A percentile compares a stretch with the other conserved stretches of the same genome.
Evolutionary conservation across 225 moss, liverwort and hornwort species (phyloP).

Genomic region (Sphagnum tenellum): DNA sequence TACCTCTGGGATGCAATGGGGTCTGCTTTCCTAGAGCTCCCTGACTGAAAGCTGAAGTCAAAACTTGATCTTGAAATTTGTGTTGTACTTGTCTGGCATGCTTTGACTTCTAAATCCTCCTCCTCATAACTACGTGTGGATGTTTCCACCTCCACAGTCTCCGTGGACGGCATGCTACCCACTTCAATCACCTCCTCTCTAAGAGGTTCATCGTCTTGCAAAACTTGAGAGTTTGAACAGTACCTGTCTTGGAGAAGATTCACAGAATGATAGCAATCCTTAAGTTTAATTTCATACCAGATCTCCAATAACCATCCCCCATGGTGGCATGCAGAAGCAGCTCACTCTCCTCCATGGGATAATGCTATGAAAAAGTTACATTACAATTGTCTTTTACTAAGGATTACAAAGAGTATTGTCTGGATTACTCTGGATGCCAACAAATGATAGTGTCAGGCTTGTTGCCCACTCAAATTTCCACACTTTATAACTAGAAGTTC

Average conservation of each 20-base stretch:
- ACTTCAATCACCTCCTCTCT: constrained; percentile 11
- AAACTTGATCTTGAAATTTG: constrained; percentile 3
- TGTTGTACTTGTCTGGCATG: constrained; percentile 9
- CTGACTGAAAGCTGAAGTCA: constrained; percentile 1
- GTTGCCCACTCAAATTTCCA: too few relatives aligned
- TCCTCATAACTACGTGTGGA: constrained; percentile 13
- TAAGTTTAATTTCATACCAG: too few relatives aligned
- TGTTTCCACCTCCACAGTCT: constrained; percentile 14
- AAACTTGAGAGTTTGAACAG: constrained; percentile 18
- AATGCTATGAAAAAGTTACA: too few relatives aligned
- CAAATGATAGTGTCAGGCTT: too few relatives aligned
- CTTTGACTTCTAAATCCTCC: constrained; percentile 11
- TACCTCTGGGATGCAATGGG: constrained; percentile 15
- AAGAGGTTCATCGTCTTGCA: constrained; percentile 4
- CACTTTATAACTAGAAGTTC: too few relatives aligned
- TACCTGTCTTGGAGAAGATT: constrained; percentile 5
- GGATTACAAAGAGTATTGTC: too few relatives aligned
- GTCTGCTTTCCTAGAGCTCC: background rate
- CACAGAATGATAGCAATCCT: too few relatives aligned
- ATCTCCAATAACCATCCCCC: too few relatives aligned
- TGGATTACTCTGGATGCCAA: too few relatives aligned
- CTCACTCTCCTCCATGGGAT: too few relatives aligned
- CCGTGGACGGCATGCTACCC: constrained; percentile 9
- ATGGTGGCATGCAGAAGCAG: too few relatives aligned
- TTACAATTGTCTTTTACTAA: too few relatives aligned